Conservation (phyloP, 352 stramenopile species). For the Phytopythium litorale region DNA sequence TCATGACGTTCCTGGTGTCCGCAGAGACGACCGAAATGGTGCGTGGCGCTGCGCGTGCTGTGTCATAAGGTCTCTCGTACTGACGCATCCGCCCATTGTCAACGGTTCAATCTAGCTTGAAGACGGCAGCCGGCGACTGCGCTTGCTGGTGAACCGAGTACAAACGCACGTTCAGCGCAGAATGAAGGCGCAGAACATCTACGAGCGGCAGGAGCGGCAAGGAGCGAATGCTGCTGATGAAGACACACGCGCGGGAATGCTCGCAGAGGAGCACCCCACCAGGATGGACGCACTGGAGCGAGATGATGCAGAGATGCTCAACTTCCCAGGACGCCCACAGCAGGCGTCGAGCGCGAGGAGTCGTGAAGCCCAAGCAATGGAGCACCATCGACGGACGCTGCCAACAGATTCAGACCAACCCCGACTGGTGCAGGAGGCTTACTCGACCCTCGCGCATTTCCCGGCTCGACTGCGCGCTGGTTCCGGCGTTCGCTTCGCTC, state of each 20-base stretch:
- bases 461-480: neutral
- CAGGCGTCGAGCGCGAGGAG: neutral
- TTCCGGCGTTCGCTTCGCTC: neutral
- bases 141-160: conserved; percentile 38
- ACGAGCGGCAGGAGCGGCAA: conserved; percentile 2
- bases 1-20: conserved; percentile 61
- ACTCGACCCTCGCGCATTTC: neutral
- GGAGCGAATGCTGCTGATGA: neutral
- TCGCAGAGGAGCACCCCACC: neutral
- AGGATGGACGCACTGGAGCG: neutral
- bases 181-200: conserved; percentile 1
- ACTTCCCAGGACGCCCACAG: neutral
- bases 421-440: neutral
- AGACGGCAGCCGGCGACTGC: conserved; percentile 35
- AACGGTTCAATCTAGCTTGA: conserved; percentile 25
- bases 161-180: conserved; percentile 37
- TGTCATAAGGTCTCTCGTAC: neutral
- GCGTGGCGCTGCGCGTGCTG: neutral
- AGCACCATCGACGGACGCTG: neutral
- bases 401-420: neutral
- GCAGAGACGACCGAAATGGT: conserved; percentile 34
- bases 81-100: neutral
- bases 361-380: neutral
- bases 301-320: neutral
- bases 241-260: neutral